phyloP scores from a whole-genome alignment of 2,329 filamentous ascomycete genomes.

The Penicillium sp. region DNA sequence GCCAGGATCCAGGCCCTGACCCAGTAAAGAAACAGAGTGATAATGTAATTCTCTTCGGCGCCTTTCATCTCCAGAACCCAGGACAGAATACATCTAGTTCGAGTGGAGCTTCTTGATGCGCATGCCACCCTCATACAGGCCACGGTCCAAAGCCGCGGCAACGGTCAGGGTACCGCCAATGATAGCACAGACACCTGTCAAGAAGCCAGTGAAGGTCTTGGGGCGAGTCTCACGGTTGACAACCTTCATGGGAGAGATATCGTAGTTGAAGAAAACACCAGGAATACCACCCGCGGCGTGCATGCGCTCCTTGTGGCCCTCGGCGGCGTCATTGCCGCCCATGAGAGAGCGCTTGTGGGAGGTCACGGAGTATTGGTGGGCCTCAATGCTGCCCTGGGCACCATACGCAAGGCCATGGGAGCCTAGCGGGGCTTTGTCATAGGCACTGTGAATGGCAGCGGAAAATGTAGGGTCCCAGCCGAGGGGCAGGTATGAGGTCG shows the following conservation, averaged over 20 bases:
- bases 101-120: constrained; percentile 83
- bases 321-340: constrained; percentile 78
- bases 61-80: neutral
- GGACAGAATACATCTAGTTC: constrained; percentile 39
- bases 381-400: constrained; percentile 80
- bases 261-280: constrained; percentile 97
- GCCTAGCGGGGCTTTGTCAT: constrained; percentile 63
- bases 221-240: constrained; percentile 89
- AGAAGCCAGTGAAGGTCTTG: constrained; percentile 87
- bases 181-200: constrained; percentile 91
- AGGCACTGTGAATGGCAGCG: constrained; percentile 35
- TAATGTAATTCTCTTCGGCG: constrained; percentile 1
- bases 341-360: constrained; percentile 86
- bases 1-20: no score
- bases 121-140: constrained; percentile 81
- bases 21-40: constrained; percentile 1
- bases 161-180: constrained; percentile 94
- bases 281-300: constrained; percentile 91
- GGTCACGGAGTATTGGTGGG: constrained; percentile 97
- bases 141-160: constrained; percentile 86
- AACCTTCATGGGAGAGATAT: constrained; percentile 99
- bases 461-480: constrained; percentile 70
- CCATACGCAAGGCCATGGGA: constrained; percentile 64
- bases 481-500: constrained; percentile 88
- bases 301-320: constrained; percentile 87